These are phyloP conservation scores for Vanderwaltozyma verrucispora DNA, from an alignment of 805 yeast species.

Conservation along the genomic window DNA sequence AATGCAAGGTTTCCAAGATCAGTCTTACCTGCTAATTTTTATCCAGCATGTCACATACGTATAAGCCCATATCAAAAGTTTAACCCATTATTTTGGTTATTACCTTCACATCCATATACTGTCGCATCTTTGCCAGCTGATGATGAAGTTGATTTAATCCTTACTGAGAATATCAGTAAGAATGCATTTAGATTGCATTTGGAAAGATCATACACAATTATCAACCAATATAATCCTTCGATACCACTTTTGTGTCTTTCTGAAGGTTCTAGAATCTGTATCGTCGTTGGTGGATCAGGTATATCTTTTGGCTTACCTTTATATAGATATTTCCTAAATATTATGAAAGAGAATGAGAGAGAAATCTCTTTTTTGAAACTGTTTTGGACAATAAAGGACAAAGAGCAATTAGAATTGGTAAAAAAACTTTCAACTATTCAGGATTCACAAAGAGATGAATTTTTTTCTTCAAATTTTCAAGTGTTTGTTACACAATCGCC, in stretches of 20 bases:
- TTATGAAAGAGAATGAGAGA: neutral
- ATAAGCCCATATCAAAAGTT: slow-evolving; percentile 30
- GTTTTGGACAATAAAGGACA: slow-evolving; percentile 45
- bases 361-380: slow-evolving; percentile 28
- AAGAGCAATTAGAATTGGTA: slow-evolving; percentile 38
- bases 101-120: slow-evolving; percentile 63
- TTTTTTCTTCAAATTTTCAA: slow-evolving; percentile 3
- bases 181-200: slow-evolving; percentile 26
- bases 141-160: slow-evolving; percentile 33
- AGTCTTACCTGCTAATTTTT: slow-evolving; percentile 22
- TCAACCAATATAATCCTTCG: slow-evolving; percentile 35
- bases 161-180: slow-evolving; percentile 28
- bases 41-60: slow-evolving; percentile 52
- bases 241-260: slow-evolving; percentile 35
- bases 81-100: slow-evolving; percentile 36
- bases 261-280: slow-evolving; percentile 39
- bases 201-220: slow-evolving; percentile 30
- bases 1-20: slow-evolving; percentile 20
- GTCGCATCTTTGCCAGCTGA: slow-evolving; percentile 39
- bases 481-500: slow-evolving; percentile 10
- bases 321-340: slow-evolving; percentile 27
- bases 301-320: slow-evolving; percentile 53
- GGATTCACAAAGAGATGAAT: slow-evolving; percentile 5
- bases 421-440: slow-evolving; percentile 6
- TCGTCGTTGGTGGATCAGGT: slow-evolving; percentile 69